Evolutionary conservation across 805 yeast genomes (phyloP).

Genomic region (Hanseniaspora lachancei): DNA sequence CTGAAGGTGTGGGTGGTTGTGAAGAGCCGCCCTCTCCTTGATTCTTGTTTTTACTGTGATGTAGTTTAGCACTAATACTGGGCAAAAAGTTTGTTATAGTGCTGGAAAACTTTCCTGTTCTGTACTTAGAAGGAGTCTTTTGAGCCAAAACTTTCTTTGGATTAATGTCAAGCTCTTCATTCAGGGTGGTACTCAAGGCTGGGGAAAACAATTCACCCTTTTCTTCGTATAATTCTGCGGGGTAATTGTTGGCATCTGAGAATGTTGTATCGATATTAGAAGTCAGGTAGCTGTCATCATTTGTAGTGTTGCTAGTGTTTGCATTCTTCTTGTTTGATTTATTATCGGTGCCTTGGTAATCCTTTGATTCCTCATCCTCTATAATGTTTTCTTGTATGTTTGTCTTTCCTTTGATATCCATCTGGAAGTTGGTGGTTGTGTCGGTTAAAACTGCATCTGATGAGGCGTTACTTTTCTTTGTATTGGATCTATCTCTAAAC

Average conservation of each 20-base stretch:
- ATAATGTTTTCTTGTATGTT: background rate
- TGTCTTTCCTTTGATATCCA: background rate
- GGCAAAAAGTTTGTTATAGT: conserved; percentile 27
- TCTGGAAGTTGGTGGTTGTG: background rate
- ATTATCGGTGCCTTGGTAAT: background rate
- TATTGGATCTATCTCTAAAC: conserved; percentile 12
- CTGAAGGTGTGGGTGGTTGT: conserved; percentile 5
- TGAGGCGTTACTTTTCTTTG: conserved; percentile 10
- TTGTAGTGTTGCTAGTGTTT: background rate
- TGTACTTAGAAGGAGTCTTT: conserved; percentile 14
- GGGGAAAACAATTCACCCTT: background rate
- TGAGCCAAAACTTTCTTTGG: background rate
- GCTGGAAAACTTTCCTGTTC: conserved; percentile 26
- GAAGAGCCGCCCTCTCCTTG: background rate
- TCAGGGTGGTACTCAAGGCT: background rate
- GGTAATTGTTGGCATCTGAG: background rate
- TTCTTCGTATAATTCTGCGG: background rate
- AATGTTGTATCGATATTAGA: background rate
- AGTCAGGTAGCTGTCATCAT: background rate
- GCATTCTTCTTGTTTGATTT: background rate
- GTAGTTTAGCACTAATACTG: conserved; percentile 27
- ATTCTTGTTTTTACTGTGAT: conserved; percentile 19
- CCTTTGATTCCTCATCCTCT: background rate
- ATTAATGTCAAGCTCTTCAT: background rate
- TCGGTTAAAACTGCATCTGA: conserved; percentile 5